These are phyloP conservation scores for Ceratocystis cubensis DNA, from an alignment of 2,329 filamentous ascomycete genomes.

Conservation along the genomic window DNA sequence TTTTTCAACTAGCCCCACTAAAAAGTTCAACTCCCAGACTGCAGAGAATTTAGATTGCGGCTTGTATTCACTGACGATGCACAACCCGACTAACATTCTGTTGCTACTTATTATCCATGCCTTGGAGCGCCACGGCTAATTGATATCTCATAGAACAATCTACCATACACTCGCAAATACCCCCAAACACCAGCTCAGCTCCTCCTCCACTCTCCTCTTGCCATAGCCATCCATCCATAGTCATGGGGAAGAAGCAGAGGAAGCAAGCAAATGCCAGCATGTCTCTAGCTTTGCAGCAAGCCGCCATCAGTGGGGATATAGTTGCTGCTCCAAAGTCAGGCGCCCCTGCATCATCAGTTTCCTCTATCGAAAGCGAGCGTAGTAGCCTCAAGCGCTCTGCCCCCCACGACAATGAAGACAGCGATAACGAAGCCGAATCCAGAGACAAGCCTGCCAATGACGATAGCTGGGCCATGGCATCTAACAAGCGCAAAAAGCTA, in stretches of 20 bases:
- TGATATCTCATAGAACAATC: background rate
- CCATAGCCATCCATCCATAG: background rate
- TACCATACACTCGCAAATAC: background rate
- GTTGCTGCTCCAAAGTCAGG: background rate
- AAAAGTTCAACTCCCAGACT: conserved; percentile 15
- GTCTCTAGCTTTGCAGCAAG: conserved; percentile 19
- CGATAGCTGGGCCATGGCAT: conserved; percentile 44
- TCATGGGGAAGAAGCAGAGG: conserved; percentile 25
- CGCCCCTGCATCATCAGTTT: background rate
- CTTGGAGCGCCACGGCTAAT: background rate
- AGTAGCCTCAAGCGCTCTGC: conserved; percentile 39
- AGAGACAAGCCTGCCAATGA: conserved; percentile 25
- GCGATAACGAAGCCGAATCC: conserved; percentile 25
- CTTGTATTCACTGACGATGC: too few species aligned
- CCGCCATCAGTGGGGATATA: conserved; percentile 14
- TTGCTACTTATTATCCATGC: background rate
- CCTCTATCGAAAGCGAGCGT: conserved; percentile 25
- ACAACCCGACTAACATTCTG: too few species aligned
- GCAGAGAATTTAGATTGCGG: conserved; percentile 10
- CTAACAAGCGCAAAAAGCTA: conserved; percentile 42
- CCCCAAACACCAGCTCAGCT: background rate
- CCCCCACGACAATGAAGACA: conserved; percentile 34
- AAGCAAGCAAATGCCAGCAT: conserved; percentile 21
- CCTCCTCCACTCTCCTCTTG: background rate
- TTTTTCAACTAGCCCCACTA: conserved; percentile 8